These are phyloP conservation scores for Fusarium sp. DNA, from an alignment of 2,329 filamentous ascomycete genomes.

Conservation along the genomic window DNA sequence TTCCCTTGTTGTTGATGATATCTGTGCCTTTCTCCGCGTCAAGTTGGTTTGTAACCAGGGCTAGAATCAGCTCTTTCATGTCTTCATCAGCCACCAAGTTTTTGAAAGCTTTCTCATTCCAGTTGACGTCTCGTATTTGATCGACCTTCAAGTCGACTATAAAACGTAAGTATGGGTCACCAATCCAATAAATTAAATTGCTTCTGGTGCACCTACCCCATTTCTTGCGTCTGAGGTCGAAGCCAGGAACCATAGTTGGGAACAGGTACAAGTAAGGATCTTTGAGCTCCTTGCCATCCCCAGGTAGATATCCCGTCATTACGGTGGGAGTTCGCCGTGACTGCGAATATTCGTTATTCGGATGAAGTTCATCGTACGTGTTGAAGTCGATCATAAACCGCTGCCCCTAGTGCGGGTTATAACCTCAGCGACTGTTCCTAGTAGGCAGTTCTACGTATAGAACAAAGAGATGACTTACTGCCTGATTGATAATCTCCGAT, in stretches of 20 bases:
- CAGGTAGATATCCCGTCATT: background rate
- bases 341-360: background rate
- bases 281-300: background rate
- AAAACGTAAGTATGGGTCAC: accelerated
- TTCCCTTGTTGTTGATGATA: background rate
- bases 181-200: background rate
- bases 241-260: background rate
- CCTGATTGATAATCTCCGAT: background rate
- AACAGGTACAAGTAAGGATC: constrained; percentile 18
- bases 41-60: constrained; percentile 19
- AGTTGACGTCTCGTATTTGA: constrained; percentile 1
- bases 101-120: constrained; percentile 14
- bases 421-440: background rate
- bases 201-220: background rate
- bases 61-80: constrained; percentile 17
- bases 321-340: too few species aligned
- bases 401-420: background rate
- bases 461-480: background rate
- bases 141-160: constrained; percentile 19
- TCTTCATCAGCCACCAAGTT: background rate
- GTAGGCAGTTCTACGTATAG: background rate
- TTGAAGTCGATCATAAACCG: constrained; percentile 25
- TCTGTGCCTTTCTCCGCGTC: constrained; percentile 19
- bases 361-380: constrained; percentile 21
- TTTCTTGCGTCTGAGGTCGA: constrained; percentile 20